Evolutionary conservation across 2,329 filamentous ascomycete genomes (phyloP), one percentile per base, ranked within the genome.

Genomic region (Dactylonectria estremocensis): DNA sequence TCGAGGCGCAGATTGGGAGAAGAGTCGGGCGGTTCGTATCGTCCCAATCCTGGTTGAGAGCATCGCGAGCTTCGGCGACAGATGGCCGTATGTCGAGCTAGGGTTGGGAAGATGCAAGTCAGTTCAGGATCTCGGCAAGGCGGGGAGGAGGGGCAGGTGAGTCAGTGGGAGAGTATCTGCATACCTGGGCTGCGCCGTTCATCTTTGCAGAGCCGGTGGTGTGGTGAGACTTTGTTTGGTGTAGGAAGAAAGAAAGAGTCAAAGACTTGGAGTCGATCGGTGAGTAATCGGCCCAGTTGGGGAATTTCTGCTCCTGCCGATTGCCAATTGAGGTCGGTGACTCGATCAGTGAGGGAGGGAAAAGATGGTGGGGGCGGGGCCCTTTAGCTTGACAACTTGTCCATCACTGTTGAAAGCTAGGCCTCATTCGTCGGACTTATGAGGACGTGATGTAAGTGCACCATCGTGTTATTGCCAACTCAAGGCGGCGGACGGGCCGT

Each of bases 1-100:
- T 94, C 71, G 95, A 93, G 28, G 93, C 91, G 81, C 92, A 95
- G 48, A 97, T 81, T 2, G 95, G 94, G 9, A 97, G 89, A 69
- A 97, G 88, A 76, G 96, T 97, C 14, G 91, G 80, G 18, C 73
- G 70, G 40, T 69, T 74, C 16, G 68, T 40, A 4, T 69, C 31
- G n/a, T 73, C 69, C 72, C 74, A 76, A 55, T 66, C 66, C 64
- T 75, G 70, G 54, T 70, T 71, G 64, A 68, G 69, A 55, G 74
- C 74, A 63, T 75, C 68, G 64, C 74, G 74, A 70, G 74, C 74
- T 69, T 76, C 74, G 63, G 72, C 72, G 62, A 68, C 70, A 11
- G 73, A 73, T 60, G 74, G 74, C 73, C 74, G 68, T 66, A 76
- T 74, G 48, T 76, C 74, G 35, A 76, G 70, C 74, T 76, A 46